phyloP scores from a whole-genome alignment of 1,284 basidiomycete species.

The Ustilago hordei region DNA sequence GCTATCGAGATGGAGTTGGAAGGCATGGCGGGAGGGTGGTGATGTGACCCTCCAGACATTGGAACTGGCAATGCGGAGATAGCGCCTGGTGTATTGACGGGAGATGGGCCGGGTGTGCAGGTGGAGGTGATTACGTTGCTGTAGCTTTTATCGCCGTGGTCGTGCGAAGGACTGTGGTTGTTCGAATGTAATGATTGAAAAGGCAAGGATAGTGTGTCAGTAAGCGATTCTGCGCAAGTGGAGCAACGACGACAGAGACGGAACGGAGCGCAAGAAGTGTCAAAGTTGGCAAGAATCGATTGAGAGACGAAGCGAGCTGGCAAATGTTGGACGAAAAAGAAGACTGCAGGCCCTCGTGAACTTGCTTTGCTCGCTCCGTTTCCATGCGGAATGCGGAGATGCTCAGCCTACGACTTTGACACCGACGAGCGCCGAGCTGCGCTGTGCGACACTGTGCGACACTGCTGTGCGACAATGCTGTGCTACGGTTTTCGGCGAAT shows the following conservation, averaged over 20 bases:
- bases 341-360: no score
- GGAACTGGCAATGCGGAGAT: slow-evolving; percentile 43
- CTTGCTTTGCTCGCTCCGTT: no score
- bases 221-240: neutral
- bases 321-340: no score
- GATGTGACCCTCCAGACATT: slow-evolving; percentile 43
- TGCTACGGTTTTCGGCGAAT: neutral
- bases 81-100: slow-evolving; percentile 51
- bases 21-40: slow-evolving; percentile 31
- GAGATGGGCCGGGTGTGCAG: slow-evolving; percentile 56
- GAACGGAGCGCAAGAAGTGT: neutral
- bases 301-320: neutral
- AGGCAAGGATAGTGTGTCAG: neutral
- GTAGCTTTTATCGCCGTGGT: slow-evolving; percentile 38
- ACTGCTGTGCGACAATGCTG: neutral
- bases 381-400: no score
- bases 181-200: neutral
- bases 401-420: neutral
- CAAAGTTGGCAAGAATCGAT: neutral
- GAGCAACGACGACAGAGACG: neutral
- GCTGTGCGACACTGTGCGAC: neutral
- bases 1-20: slow-evolving; percentile 50
- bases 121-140: slow-evolving; percentile 59
- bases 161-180: slow-evolving; percentile 31
- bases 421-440: neutral